Percentiles rank a stretch among this genome's conserved stretches.
Evolutionary conservation across 805 yeast genomes (phyloP).

Genomic region (Candida bentonensis): DNA sequence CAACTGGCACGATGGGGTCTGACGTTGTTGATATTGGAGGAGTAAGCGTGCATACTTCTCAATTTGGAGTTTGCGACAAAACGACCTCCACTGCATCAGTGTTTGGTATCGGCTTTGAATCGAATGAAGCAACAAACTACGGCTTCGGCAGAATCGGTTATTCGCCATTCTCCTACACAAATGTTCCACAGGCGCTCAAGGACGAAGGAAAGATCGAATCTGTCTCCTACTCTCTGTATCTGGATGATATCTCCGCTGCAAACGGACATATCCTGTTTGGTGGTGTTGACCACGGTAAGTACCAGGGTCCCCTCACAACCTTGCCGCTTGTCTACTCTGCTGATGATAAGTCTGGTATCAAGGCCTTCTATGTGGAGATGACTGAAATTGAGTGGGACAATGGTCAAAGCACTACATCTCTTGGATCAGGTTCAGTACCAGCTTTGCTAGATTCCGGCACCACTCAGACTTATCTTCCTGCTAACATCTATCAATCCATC

Average conservation of each 20-base stretch:
- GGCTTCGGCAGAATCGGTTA: constrained; percentile 6
- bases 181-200: constrained; percentile 21
- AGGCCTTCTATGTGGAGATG: background rate
- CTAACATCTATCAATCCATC: background rate
- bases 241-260: constrained; percentile 19
- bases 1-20: constrained; percentile 43
- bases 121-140: constrained; percentile 23
- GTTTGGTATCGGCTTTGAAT: constrained; percentile 23
- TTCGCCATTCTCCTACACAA: constrained; percentile 12
- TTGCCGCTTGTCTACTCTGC: constrained; percentile 15
- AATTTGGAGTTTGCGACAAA: constrained; percentile 61
- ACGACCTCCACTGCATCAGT: constrained; percentile 52
- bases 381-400: background rate
- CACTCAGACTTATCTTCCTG: constrained; percentile 14
- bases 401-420: background rate
- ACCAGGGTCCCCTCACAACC: constrained; percentile 22
- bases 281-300: constrained; percentile 29
- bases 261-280: constrained; percentile 28
- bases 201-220: constrained; percentile 26
- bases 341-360: background rate
- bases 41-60: constrained; percentile 33
- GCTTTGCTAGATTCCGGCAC: constrained; percentile 10
- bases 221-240: constrained; percentile 31
- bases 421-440: background rate
- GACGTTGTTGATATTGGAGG: constrained; percentile 47